phyloP scores from a whole-genome alignment of 176 grass and related monocot species.

The Aechmea fasciata region DNA sequence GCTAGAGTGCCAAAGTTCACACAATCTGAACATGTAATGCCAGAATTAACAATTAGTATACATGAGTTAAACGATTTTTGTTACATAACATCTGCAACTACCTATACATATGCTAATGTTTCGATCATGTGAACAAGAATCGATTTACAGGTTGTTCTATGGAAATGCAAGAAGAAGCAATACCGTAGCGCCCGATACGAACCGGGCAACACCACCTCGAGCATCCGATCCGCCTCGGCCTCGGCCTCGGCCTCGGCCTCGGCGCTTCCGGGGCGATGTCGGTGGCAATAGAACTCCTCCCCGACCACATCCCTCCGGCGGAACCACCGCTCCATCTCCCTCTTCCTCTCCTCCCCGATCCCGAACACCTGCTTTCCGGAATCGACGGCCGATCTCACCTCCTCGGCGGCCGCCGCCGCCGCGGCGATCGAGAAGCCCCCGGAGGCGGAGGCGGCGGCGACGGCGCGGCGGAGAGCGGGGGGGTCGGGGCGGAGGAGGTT shows the following conservation, averaged over 20 bases:
- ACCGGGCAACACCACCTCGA: slow-evolving; percentile 22
- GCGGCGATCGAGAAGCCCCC: slow-evolving; percentile 39
- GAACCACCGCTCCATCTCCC: slow-evolving; percentile 24
- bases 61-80: no score
- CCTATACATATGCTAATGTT: no score
- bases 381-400: slow-evolving; percentile 26
- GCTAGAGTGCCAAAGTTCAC: no score
- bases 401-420: slow-evolving; percentile 19
- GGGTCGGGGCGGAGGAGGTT: slow-evolving; percentile 7
- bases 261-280: background rate
- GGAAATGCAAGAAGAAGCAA: no score
- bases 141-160: no score
- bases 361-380: slow-evolving; percentile 28
- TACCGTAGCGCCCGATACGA: slow-evolving; percentile 53
- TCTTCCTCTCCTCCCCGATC: slow-evolving; percentile 28
- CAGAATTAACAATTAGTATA: no score
- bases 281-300: slow-evolving; percentile 57
- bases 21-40: no score
- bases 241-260: slow-evolving; percentile 13
- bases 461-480: background rate
- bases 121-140: no score
- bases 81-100: no score
- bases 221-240: slow-evolving; percentile 20
- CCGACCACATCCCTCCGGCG: slow-evolving; percentile 23
- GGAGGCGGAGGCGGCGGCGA: slow-evolving; percentile 14